Evolutionary conservation across 805 yeast genomes (phyloP), one percentile per base, ranked within the genome.

Genomic region (Yarrowia hollandica): DNA sequence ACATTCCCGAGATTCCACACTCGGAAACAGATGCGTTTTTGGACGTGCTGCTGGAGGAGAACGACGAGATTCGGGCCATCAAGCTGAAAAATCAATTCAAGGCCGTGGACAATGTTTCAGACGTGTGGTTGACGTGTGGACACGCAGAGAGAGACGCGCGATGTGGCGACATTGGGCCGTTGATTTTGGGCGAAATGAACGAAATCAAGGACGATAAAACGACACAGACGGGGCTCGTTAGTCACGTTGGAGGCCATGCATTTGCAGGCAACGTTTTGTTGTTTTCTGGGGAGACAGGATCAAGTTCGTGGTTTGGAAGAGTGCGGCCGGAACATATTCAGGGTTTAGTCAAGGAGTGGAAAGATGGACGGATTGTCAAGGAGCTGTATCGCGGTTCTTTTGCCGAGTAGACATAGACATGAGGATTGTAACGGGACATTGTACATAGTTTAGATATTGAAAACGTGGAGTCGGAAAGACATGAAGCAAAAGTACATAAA

Each of bases 201-300:
- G 55, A 48, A 5, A n/a, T 48, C 37, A 44, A 21, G n/a, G 4
- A 15, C 0, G 11, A n/a, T 2, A n/a, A 31, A 0, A 66, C 64
- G 38, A 46, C 69, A 60, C 64, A 67, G 30, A 19, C 62, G 1
- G 73, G 74, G 4, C 62, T 72, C 2, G 69, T 71, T 31, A 41
- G 50, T 11, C 96, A 89, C 69, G 75, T 89, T 37, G 95, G 96
- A 1, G 96, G 96, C 0, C 96, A 89, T 68, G 88, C 79, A 1
- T 89, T 82, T 70, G 96, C 96, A 1, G 96, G 96, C 0, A 89
- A 89, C 66, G 82, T 89, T 12, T 14, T 52, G 6, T 72, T 88
- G 1, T 78, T 80, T 54, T 82, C 83, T 15, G 63, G 57, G n/a
- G 41, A 57, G n/a, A 35, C 31, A 5, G 60, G 60, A 2, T 12